Base-by-base conservation (phyloP, 768 basidiomycete species). In the Suillus fuscotomentosus region DNA sequence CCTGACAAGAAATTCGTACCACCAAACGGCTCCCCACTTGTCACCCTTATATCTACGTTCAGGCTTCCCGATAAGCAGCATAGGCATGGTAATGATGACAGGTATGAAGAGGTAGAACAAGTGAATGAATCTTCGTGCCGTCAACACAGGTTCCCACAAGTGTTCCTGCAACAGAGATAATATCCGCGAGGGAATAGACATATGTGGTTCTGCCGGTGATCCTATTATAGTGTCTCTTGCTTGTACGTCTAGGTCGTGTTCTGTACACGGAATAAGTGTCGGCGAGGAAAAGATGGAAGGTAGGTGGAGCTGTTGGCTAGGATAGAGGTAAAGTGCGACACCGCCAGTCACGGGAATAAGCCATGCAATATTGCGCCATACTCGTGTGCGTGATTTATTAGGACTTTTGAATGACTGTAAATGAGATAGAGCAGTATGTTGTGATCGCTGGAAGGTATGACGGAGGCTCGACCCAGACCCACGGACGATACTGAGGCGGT, bases 21-120 rank as follows among this genome's bases (percentile, higher is more conserved):
- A 99, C 97, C 95, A 97, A 3, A 95, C 83, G 1, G 94, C 95
- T 43, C 95, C 95, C 94, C 94, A 95, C 70, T 87, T 84, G 67
- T 96, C 94, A 17, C 91, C 90, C 14, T 83, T 84, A 53, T 86
- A 79, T 56, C 78, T 76, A 51, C 79, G 79, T 61, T 86, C 82
- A 22, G 83, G 84, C 41, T 76, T 80, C 22, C 88, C 91, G 10
- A 89, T 78, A 31, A 96, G 80, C 22, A 99, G 80, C 87, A 98
- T 92, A 0, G 97, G 96, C 59, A 87, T 84, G 3, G 87, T 81
- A 55, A 96, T 53, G 60, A 99, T 84, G 64, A 98, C 94, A 1
- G 97, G 97, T 5, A 90, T 77, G 76, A 99, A 99, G 61, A 99
- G 81, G 66, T 84, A 75, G 67, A 90, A 88, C 24, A 99, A 86